Base-by-base conservation (phyloP, 2,329 filamentous ascomycete genomes). In the Phialemonium atrogriseum region DNA sequence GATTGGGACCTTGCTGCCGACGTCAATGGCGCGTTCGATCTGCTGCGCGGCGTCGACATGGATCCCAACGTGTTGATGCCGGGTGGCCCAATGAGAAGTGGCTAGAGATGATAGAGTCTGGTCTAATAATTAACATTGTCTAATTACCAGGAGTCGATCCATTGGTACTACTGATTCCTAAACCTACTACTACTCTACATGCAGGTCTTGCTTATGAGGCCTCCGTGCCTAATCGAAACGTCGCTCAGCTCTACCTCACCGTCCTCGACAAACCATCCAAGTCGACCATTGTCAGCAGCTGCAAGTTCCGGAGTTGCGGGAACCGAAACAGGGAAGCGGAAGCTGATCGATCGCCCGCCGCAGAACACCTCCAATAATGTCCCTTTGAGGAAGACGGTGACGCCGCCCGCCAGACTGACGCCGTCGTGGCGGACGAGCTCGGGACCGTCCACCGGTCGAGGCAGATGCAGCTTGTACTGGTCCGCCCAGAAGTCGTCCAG, bases 401-500 rank as follows among this genome's bases (percentile, higher is more conserved):
- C 43, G 0, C 47, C 49, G 11, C 37, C 41, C 15, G 39, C 25
- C n/a, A 53, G 38, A 17, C 39, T 42, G 16, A 55, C 42, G 21
- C 38, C 36, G 7, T 52, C 48, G 30, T 56, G 54, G 9, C 54
- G 48, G 1, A 53, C 49, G 4, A 58, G 38, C 16, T 58, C 54
- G 7, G 54, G 54, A 1, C 54, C 54, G 27, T 58, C 54, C 14
- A 58, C 40, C 4, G 45, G 47, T 7, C 51, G 45, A 5, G 49
- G 49, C 11, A 53, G 42, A 17, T 56, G 41, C 10, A 52, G 35
- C 9, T 42, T 37, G 36, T 57, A 56, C 36, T 56, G 55, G 28
- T 57, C 54, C n/a, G 51, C 54, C 54, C 54, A 58, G 37, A 57
- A 57, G 37, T 58, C 54, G 38, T 58, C 54, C 2, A 58, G 45